These are phyloP conservation scores for Ogataea nonfermentans DNA, from an alignment of 805 yeast species.

Conservation along the genomic window DNA sequence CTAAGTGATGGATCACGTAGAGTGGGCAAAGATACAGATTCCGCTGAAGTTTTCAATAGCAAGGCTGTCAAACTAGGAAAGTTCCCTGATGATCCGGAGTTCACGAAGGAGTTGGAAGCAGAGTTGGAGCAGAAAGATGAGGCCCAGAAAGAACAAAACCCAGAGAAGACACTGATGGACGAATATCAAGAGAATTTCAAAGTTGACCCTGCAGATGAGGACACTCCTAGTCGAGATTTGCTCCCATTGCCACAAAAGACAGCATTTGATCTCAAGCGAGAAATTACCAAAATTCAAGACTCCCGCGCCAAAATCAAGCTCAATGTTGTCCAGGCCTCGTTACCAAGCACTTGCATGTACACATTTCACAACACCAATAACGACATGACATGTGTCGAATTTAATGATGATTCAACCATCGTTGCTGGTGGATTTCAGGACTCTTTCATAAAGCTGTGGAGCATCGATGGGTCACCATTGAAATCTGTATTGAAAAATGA, in stretches of 20 bases:
- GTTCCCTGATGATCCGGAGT: conserved; percentile 83
- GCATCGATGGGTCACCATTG: conserved; percentile 85
- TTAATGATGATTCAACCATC: conserved; percentile 81
- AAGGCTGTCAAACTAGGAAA: conserved; percentile 79
- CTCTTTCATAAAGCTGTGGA: conserved; percentile 87
- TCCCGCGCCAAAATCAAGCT: conserved; percentile 71
- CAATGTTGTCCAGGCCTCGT: conserved; percentile 68
- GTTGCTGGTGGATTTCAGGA: conserved; percentile 96
- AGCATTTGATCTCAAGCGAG: conserved; percentile 73
- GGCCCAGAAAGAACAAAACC: conserved; percentile 30
- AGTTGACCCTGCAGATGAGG: conserved; percentile 50
- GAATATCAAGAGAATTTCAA: conserved; percentile 61
- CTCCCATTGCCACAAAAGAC: conserved; percentile 87
- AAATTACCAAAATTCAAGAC: conserved; percentile 77
- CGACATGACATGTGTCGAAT: conserved; percentile 80
- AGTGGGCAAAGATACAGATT: conserved; percentile 18
- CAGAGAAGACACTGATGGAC: conserved; percentile 50
- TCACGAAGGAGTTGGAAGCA: conserved; percentile 77
- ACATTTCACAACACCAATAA: conserved; percentile 94
- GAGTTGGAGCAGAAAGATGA: conserved; percentile 81
- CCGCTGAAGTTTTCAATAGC: conserved; percentile 57
- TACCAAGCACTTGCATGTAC: conserved; percentile 97
- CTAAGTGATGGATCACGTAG: conserved; percentile 31
- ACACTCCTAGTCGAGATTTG: conserved; percentile 69
- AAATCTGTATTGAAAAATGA: conserved; percentile 59